Evolutionary conservation across 352 stramenopile genomes (phyloP), one percentile per base, ranked within the genome.

Genomic region (Blastocystis sp.): DNA sequence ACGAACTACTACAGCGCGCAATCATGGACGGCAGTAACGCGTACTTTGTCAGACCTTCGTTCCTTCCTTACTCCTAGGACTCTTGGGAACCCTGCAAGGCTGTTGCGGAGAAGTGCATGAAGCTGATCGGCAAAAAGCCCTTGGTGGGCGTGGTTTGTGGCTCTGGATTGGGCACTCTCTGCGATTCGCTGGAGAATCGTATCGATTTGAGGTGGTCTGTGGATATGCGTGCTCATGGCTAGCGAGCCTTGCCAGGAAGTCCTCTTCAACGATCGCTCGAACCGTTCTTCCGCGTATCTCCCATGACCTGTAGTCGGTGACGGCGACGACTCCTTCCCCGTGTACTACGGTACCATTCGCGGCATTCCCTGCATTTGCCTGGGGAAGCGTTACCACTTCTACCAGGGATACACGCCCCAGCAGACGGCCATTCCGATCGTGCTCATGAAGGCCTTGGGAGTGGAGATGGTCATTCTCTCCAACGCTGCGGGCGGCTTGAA

Each of bases 401-500:
- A 98, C 91, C 96, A 98, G 91, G 97, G 97, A 88, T 96, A 98
- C 92, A 93, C 94, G 39, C 97, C 98, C 93, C 93, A 95, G 70
- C 96, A 96, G 45, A 96, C 96, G 29, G 94, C 95, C 26, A 91
- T 98, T n/a, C 96, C 96, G 21, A 96, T 98, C 74, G 94, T 94
- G 50, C 93, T 98, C 61, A 98, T 98, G 94, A 95, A 96, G 90
- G 93, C 97, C 55, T 90, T 99, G 3, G 95, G 95, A 66, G 96
- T 98, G 88, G 95, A 98, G 90, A 94, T 98, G 61, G 92, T 98
- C 51, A 92, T 99, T 80, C 93, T 98, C 39, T 98, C 97, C 26
- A 99, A 99, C 92, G 97, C 97, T 12, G 96, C 96, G 1, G 96
- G 97, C 6, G 96, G 95, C 55, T 90, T 99, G 33, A 98, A 98